These are phyloP conservation scores for Clonostachys byssicola DNA, from an alignment of 2,329 filamentous ascomycete genomes.

Conservation along the genomic window DNA sequence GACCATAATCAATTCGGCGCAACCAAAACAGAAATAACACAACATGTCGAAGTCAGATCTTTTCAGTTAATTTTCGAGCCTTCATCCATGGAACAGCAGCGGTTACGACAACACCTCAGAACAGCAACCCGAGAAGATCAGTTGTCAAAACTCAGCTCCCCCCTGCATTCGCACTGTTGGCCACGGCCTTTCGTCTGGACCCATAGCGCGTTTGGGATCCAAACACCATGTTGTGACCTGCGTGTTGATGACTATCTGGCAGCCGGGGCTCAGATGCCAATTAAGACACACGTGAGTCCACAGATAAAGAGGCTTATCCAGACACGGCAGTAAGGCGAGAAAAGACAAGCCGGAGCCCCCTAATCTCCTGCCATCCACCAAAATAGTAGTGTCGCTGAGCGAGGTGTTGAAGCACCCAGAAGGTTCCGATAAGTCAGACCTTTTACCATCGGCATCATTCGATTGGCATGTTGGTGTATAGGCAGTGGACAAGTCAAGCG, in stretches of 20 bases:
- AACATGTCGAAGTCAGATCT: conserved; percentile 55
- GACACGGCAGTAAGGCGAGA: background rate
- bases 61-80: conserved; percentile 61
- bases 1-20: background rate
- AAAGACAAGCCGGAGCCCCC: background rate
- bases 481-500: background rate
- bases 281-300: conserved; percentile 1
- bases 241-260: background rate
- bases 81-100: conserved; percentile 45
- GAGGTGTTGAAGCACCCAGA: conserved; percentile 25
- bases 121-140: background rate
- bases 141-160: background rate
- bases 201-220: conserved; percentile 27
- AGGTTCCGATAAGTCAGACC: conserved; percentile 50
- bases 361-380: background rate
- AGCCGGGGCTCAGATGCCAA: background rate
- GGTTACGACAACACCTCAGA: conserved; percentile 30
- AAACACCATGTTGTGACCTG: conserved; percentile 49
- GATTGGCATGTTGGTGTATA: conserved; percentile 7
- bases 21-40: background rate
- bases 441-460: conserved; percentile 62
- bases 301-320: background rate
- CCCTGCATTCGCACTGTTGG: conserved; percentile 29
- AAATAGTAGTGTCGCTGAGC: background rate
- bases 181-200: conserved; percentile 57